Evolutionary conservation across 1,284 basidiomycete species (phyloP), one percentile per base, ranked within the genome.

Genomic region (Phellopilus nigrolimitatus): DNA sequence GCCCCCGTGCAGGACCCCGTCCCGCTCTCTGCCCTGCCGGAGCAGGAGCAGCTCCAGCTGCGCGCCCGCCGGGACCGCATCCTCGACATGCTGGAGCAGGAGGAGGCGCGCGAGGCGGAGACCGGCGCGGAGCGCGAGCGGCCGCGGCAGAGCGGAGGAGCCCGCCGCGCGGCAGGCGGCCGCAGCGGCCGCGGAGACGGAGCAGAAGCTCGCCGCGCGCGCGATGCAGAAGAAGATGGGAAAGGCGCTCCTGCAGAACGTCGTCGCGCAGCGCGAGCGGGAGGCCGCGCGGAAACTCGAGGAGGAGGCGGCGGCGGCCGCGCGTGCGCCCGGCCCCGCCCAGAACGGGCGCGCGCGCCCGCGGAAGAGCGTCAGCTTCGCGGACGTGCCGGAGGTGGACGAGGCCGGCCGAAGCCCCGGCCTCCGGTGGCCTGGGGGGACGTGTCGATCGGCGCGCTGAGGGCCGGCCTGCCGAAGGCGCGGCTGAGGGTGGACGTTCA

Each of bases 141-240:
- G 30, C 67, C 75, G 54, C 67, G 71, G 54, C n/a, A 68, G 66
- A 47, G 66, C 68, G 56, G 73, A 76, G 45, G 68, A 72, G 13
- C 62, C 78, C 37, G 74, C 71, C 59, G 76, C 72, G 58, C 69
- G 75, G 27, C 78, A 45, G 59, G 73, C 78, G 55, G 75, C 71
- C 6, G 73, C n/a, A n/a, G n/a, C 71, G 9, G 73, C 71, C 50
- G 68, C 68, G 15, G 80, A 84, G 59, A 68, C 77, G 55, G 76
- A 75, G 40, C 72, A 66, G 40, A 56, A 81, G 30, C 77, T 77
- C 54, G 72, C 72, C 31, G 71, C 75, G 2, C 76, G 74, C 51
- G 81, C 81, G 52, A 68, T 86, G 61, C 84, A 87, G 63, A 85
- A 79, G 69, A 85, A 79, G 66, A 86, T 89, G 83, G 87, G 84